A percentile compares a stretch with the other conserved stretches of the same genome.
These are phyloP conservation scores for Emmonsiellopsis sp. DNA, from an alignment of 2,329 filamentous ascomycete genomes.

Conservation along the genomic window DNA sequence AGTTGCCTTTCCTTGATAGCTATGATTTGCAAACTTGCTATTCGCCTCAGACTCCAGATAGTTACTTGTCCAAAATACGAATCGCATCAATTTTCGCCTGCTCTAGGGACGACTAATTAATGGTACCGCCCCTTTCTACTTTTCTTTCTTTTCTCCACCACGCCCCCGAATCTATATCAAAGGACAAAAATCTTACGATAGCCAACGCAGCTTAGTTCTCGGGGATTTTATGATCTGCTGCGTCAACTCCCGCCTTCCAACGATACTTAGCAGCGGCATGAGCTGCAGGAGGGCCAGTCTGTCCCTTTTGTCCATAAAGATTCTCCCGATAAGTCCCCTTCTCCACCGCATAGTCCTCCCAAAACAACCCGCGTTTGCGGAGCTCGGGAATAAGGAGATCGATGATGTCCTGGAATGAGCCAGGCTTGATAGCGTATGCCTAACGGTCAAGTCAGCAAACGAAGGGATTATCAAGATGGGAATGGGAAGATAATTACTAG, in stretches of 20 bases:
- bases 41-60: too few relatives aligned
- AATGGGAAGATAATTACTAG: constrained; percentile 38
- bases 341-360: constrained; percentile 29
- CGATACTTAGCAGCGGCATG: constrained; percentile 30
- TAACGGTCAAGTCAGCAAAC: constrained; percentile 21
- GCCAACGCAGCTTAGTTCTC: constrained; percentile 4
- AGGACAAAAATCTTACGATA: neutral
- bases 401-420: constrained; percentile 59
- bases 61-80: too few relatives aligned
- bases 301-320: constrained; percentile 23
- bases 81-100: too few relatives aligned
- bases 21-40: too few relatives aligned
- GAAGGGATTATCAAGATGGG: constrained; percentile 15
- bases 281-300: constrained; percentile 24
- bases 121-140: too few relatives aligned
- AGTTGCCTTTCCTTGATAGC: too few relatives aligned
- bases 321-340: constrained; percentile 35
- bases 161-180: too few relatives aligned
- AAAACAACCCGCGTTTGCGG: constrained; percentile 42
- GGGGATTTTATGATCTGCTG: constrained; percentile 22
- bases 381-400: constrained; percentile 59
- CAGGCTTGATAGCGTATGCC: constrained; percentile 59
- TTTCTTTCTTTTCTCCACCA: too few relatives aligned
- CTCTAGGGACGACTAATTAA: too few relatives aligned
- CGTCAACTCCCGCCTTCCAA: constrained; percentile 29